These are phyloP conservation scores for Mortierella antarctica DNA, from an alignment of 192 early-diverging fungal genomes.

Conservation along the genomic window DNA sequence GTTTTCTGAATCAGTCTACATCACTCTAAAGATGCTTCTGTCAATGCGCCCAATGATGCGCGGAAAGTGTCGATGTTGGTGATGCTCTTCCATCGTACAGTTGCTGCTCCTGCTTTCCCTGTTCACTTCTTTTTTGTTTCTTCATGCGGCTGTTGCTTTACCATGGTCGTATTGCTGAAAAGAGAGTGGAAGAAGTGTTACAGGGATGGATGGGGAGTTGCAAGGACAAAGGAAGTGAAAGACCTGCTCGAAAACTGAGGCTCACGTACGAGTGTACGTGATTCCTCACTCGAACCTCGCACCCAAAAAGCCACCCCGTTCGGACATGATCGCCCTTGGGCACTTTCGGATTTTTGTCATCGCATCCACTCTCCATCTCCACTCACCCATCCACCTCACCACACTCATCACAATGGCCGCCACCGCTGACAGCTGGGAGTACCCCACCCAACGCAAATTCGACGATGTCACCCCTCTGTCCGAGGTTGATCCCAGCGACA, in stretches of 20 bases:
- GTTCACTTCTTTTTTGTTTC: neutral
- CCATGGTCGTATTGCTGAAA: conserved; percentile 25
- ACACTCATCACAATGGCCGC: conserved; percentile 25
- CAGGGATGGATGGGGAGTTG: conserved; percentile 1
- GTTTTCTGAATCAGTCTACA: too few relatives aligned
- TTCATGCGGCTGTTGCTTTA: conserved; percentile 1
- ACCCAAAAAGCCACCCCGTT: neutral
- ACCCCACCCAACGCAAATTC: conserved; percentile 54
- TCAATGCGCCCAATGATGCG: too few relatives aligned
- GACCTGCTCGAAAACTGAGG: too few relatives aligned
- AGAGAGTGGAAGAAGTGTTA: neutral
- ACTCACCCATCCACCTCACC: conserved; percentile 14
- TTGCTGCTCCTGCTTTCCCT: too few relatives aligned
- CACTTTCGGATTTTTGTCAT: neutral
- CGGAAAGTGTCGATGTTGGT: too few relatives aligned
- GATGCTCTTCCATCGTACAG: too few relatives aligned
- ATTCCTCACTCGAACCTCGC: too few relatives aligned
- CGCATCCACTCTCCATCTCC: conserved; percentile 9
- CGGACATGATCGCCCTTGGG: neutral
- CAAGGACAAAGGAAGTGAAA: neutral
- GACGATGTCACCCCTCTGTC: conserved; percentile 46
- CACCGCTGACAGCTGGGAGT: conserved; percentile 54
- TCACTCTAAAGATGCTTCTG: too few relatives aligned
- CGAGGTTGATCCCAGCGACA: conserved; percentile 51
- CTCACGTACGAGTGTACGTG: too few relatives aligned